Conservation (phyloP, 192 early-diverging fungal genomes). For the Coemansia sp. region DNA sequence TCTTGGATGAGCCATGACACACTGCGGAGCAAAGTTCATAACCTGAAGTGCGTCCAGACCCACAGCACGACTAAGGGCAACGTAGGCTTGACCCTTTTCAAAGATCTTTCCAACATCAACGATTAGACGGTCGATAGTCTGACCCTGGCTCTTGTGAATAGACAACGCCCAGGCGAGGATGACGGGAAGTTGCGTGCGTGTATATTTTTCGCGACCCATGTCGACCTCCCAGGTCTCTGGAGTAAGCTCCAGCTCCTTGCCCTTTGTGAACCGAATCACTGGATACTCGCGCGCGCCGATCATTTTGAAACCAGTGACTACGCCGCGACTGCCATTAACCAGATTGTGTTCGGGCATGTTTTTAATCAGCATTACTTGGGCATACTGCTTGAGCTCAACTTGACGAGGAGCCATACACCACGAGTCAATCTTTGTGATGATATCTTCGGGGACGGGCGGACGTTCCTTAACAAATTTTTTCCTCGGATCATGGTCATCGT, state of each 20-base stretch:
- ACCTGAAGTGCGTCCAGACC: constrained; percentile 70
- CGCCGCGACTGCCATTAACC: constrained; percentile 82
- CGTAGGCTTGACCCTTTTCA: constrained; percentile 85
- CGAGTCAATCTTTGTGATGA: constrained; percentile 29
- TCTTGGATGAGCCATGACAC: constrained; percentile 71
- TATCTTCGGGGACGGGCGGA: constrained; percentile 14
- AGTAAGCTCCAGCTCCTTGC: constrained; percentile 53
- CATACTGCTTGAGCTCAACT: constrained; percentile 69
- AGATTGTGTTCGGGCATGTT: constrained; percentile 62
- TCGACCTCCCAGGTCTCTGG: constrained; percentile 61
- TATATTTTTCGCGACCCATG: constrained; percentile 31
- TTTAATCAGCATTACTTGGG: constrained; percentile 89
- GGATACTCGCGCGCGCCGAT: constrained; percentile 46
- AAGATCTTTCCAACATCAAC: constrained; percentile 77
- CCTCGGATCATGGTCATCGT: constrained; percentile 45
- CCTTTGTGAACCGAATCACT: constrained; percentile 45
- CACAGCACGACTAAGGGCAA: constrained; percentile 78
- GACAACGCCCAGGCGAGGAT: constrained; percentile 83
- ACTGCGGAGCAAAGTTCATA: constrained; percentile 60
- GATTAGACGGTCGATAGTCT: constrained; percentile 72
- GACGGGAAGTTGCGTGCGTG: constrained; percentile 66
- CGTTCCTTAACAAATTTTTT: not conserved
- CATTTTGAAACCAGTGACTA: constrained; percentile 46
- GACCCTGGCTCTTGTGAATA: constrained; percentile 88
- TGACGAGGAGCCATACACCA: constrained; percentile 46